These are phyloP conservation scores for Phytopythium aichiense DNA, from an alignment of 352 stramenopile species.

Conservation along the genomic window DNA sequence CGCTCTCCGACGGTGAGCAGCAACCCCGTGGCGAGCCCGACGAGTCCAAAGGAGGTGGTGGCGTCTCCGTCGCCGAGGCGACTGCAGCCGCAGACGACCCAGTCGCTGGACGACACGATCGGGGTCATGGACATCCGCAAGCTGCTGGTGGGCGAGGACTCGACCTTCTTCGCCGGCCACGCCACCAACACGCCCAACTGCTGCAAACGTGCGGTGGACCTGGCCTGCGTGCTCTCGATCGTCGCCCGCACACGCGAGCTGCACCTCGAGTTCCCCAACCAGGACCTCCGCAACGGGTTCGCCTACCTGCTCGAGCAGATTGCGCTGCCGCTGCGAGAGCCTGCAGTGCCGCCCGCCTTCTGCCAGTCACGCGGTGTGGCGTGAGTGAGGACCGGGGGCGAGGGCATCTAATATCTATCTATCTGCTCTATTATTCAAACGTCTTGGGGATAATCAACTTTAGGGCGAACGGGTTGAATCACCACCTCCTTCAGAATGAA, in stretches of 20 bases:
- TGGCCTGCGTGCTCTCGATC: slow-evolving; percentile 53
- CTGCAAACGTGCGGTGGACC: slow-evolving; percentile 50
- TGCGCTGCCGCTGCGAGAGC: slow-evolving; percentile 41
- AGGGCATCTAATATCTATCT: neutral
- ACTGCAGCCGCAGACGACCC: slow-evolving; percentile 11
- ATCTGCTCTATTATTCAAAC: slow-evolving; percentile 5
- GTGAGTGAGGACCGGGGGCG: neutral
- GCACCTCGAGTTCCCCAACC: slow-evolving; percentile 64
- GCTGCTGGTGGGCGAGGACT: slow-evolving; percentile 40
- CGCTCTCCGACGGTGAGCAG: slow-evolving; percentile 23
- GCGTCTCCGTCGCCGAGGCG: slow-evolving; percentile 8
- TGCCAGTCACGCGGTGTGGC: neutral
- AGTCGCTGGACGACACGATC: slow-evolving; percentile 49
- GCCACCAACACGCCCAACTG: slow-evolving; percentile 36
- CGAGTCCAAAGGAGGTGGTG: slow-evolving; percentile 1
- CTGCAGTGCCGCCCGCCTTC: neutral
- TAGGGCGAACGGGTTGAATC: neutral
- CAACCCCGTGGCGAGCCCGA: neutral
- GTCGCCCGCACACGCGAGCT: slow-evolving; percentile 59
- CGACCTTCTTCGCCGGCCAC: slow-evolving; percentile 52
- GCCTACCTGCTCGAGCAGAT: slow-evolving; percentile 64
- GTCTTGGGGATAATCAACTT: neutral
- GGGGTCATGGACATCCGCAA: slow-evolving; percentile 51
- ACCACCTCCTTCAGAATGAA: neutral
- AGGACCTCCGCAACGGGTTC: slow-evolving; percentile 65